Base-by-base conservation (phyloP, 768 basidiomycete genomes). In the Trametes cingulata region DNA sequence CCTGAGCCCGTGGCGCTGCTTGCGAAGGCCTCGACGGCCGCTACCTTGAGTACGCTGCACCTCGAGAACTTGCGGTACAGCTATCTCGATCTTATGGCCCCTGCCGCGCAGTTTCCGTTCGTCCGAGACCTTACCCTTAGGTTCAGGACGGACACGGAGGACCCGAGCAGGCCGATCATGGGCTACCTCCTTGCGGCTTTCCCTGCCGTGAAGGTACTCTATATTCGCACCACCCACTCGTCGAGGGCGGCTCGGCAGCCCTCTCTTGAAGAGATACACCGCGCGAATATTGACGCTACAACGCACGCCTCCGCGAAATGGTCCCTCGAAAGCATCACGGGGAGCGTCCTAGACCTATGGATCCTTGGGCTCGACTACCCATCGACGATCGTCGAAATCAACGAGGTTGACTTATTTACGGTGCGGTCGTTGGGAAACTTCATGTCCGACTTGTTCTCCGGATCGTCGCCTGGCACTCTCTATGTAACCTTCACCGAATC, bases 41-140 rank as follows among this genome's bases (percentile, higher is more conserved):
- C 10, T n/a, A 45, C 42, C 9, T 42, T 54, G 20, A 12, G 33
- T 27, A 35, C 19, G 12, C 42, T 54, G n/a, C 41, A 45, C 19
- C 20, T 54, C 24, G 53, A 54, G 20, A 54, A 54, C 24, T 25
- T 54, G 33, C 33, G 29, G 29, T 54, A 54, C 29, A 33, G 22
- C n/a, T 45, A 45, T 29, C 35, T 54, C 42, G 27, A 54, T 20
- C 14, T 29, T 42, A 15, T 27, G 29, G 33, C 42, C 22, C 6
- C 6, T 22, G 20, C 19, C 14, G 19, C 37, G 25, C 53, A 20
- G n/a, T 45, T 54, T n/a, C 42, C 42, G 8, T 17, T 15, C 19
- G 41, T 45, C 20, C 27, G 42, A 17, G 22, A 33, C 25, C 41
- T 54, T 7, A 35, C 41, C 20, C n/a, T 54, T n/a, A 27, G 29